Evolutionary conservation across 805 yeast genomes (phyloP), one percentile per base, ranked within the genome.

Genomic region (Candida khao-thaluensis): DNA sequence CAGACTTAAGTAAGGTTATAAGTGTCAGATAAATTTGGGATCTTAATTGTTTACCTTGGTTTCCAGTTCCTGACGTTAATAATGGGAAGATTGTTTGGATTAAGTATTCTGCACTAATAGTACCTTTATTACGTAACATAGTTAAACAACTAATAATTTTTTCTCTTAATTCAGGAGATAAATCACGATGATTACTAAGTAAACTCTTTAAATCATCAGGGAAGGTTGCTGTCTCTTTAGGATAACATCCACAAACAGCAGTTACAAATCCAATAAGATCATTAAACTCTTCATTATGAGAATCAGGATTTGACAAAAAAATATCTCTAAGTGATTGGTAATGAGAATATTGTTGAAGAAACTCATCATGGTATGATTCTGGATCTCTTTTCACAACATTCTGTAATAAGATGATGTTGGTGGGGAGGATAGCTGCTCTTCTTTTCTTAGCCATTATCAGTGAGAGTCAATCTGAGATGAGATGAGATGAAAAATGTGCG

Each of bases 321-420:
- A 93, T 85, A 53, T 91, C 98, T 60, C 95, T 72, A 42, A 89
- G 66, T 2, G 98, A 85, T 57, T 84, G 89, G 62, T 93, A 93
- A 60, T 93, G 98, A 37, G 93, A 78, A 58, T 83, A 88, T 59
- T 93, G 99, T 53, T 89, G 93, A 27, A 84, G 61, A 61, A 93
- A 93, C 62, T 93, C 99, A 62, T 93, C 99, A 43, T 80, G 79
- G 59, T 93, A 93, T 0, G 98, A 90, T 51, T 77, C 85, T 2
- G 99, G 97, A 60, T 93, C 99, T 53, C 97, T 75, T 51, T 90
- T 83, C 7, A 93, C 95, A 48, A 93, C 72, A 60, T 93, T 93
- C 66, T 93, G 99, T 44, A 93, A 66, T 46, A 91, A 69, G 26
- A 95, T 90, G 57, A 93, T 85, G 63, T 93, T 93, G 14, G 89